These are phyloP conservation scores for Arthromyces matolae DNA, from an alignment of 768 basidiomycete genomes.

Conservation along the genomic window DNA sequence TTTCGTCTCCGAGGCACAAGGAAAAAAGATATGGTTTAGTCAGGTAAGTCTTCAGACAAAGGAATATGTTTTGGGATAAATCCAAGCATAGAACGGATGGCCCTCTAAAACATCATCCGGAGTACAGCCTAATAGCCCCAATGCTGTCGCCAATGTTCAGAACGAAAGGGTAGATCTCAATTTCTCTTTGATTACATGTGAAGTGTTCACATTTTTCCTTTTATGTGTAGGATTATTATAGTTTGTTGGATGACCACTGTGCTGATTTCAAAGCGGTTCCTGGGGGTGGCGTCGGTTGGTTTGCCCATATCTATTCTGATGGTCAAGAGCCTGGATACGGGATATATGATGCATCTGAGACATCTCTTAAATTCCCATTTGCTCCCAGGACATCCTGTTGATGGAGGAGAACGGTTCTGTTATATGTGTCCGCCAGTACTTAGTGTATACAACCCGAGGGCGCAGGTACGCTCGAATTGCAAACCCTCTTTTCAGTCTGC, in stretches of 20 bases:
- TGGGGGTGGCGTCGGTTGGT: constrained; percentile 74
- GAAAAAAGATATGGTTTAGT: constrained; percentile 73
- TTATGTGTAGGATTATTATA: constrained; percentile 50
- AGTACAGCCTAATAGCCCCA: constrained; percentile 62
- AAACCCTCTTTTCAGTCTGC: too few species aligned
- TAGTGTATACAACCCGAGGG: too few species aligned
- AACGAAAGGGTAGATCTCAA: constrained; percentile 66
- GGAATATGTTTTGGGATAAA: neutral
- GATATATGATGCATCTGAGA: constrained; percentile 48
- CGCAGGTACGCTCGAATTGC: too few species aligned
- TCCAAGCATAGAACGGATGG: constrained; percentile 63
- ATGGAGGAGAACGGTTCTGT: neutral
- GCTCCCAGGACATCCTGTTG: constrained; percentile 12
- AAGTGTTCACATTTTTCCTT: neutral
- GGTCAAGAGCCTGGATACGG: constrained; percentile 65
- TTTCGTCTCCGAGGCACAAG: constrained; percentile 52
- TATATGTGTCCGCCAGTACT: too few species aligned
- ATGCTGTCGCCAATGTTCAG: constrained; percentile 54
- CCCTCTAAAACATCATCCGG: constrained; percentile 58
- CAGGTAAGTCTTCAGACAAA: constrained; percentile 41
- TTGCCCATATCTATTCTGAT: constrained; percentile 79
- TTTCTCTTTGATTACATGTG: too few species aligned
- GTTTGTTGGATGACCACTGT: constrained; percentile 64
- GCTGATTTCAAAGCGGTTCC: constrained; percentile 52
- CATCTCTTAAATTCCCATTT: constrained; percentile 12